These are phyloP conservation scores for Laguncularia racemosa DNA, from an alignment of 345 rosid species.

Conservation along the genomic window DNA sequence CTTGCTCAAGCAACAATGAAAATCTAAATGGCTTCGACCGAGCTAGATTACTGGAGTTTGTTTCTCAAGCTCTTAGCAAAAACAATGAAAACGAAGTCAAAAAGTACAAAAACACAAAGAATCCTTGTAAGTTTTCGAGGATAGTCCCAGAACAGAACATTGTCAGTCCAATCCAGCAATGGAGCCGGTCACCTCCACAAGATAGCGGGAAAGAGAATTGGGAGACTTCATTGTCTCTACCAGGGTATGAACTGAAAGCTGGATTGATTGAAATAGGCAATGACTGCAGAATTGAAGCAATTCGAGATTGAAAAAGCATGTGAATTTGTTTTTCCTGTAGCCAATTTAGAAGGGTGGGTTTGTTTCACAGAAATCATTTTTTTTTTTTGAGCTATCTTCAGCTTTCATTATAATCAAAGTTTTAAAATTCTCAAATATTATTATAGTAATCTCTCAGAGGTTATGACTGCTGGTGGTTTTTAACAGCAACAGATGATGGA, in stretches of 20 bases:
- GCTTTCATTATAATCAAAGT: too few species aligned
- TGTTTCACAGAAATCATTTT: too few species aligned
- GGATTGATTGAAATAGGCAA: background rate
- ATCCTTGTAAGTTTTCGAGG: constrained; percentile 33
- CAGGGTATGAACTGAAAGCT: background rate
- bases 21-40: constrained; percentile 23
- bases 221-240: background rate
- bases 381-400: too few species aligned
- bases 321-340: background rate
- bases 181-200: constrained; percentile 10
- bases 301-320: background rate
- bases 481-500: too few species aligned
- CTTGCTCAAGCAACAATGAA: constrained; percentile 24
- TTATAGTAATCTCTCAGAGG: too few species aligned
- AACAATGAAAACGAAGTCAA: constrained; percentile 35
- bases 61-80: constrained; percentile 22
- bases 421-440: too few species aligned
- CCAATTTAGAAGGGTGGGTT: background rate
- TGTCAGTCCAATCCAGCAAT: constrained; percentile 8
- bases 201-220: background rate
- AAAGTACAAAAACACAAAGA: constrained; percentile 36
- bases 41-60: constrained; percentile 22
- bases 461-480: too few species aligned
- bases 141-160: background rate
- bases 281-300: background rate